Base-by-base conservation (phyloP, 1,284 basidiomycete species). In the Baeospora myosura region DNA sequence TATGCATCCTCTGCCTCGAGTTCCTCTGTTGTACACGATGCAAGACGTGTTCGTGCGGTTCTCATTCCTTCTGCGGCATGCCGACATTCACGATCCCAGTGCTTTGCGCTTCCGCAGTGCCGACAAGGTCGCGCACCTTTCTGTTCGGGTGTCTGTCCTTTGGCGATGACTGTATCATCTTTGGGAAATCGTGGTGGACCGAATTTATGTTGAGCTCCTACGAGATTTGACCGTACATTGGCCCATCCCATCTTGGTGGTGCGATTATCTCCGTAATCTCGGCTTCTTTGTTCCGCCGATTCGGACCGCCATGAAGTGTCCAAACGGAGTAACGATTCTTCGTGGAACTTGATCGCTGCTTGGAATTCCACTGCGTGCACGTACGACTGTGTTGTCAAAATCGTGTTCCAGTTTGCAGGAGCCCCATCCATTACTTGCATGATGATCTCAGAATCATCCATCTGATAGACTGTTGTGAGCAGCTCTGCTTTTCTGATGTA, bases 1-100 rank as follows among this genome's bases (percentile, higher is more conserved):
- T 37, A 37, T 37, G 17, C 35, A 17, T 24, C 22, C 12, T 37
- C 8, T 24, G 11, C 22, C 22, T 37, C 35, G 8, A 16, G 6
- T 14, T 46, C 41, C 10, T 47, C 48, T 6, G 7, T 23, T 4
- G 40, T 26, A 4, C 33, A 7, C 11, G 3, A n/a, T 8, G 38
- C 43, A n/a, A 38, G 22, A 16, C 40, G 30, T 4, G 47, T 29
- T 25, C 44, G 21, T 2, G 44, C 44, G 1, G 14, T 30, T 10
- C 31, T 5, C 17, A 26, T 45, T 3, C 33, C 44, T 42, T 44
- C 41, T 20, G 40, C 38, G 3, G 46, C 26, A 26, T 48, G 36
- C 17, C 41, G 35, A 30, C 55, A 57, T n/a, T 57, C 52, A 31
- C 45, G 38, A 24, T 57, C 52, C 55, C 54, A 56, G 32, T 57